Percentiles rank a stretch among this genome's conserved stretches.
Conservation (phyloP, 116 monocot species). For the Iris pallida region DNA sequence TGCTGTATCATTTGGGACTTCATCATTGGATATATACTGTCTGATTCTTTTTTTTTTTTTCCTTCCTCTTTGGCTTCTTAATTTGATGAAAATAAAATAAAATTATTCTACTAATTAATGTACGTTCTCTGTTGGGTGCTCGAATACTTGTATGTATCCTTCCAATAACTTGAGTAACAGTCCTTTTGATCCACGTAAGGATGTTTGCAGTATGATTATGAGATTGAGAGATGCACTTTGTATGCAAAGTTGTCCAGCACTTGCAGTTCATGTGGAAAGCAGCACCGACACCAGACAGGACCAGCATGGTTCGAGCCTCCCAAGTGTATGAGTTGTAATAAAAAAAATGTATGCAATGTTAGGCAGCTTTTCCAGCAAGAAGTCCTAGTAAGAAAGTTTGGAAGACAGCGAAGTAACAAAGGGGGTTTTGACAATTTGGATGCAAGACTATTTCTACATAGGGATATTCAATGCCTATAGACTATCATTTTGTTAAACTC, state of each 20-base stretch:
- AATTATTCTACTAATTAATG: background rate
- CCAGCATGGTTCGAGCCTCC: no score
- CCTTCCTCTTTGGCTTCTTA: background rate
- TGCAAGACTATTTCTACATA: constrained; percentile 4
- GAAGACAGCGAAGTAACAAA: background rate
- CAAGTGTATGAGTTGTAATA: no score
- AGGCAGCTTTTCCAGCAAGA: no score
- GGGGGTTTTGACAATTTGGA: constrained; percentile 7
- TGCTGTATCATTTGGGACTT: background rate
- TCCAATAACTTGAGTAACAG: no score
- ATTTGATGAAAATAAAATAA: background rate
- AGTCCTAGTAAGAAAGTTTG: background rate
- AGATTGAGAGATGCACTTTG: no score
- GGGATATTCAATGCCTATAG: background rate
- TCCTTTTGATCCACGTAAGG: no score
- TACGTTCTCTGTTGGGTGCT: background rate
- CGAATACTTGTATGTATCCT: background rate
- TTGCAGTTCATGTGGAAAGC: no score
- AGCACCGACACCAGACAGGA: no score
- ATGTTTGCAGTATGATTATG: no score
- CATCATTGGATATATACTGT: background rate
- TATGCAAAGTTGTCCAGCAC: no score
- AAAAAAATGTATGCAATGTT: no score
- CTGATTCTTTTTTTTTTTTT: background rate
- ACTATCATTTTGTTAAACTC: no score